Evolutionary conservation across 1,284 basidiomycete species (phyloP).

Genomic region (Phylloporus sp.): DNA sequence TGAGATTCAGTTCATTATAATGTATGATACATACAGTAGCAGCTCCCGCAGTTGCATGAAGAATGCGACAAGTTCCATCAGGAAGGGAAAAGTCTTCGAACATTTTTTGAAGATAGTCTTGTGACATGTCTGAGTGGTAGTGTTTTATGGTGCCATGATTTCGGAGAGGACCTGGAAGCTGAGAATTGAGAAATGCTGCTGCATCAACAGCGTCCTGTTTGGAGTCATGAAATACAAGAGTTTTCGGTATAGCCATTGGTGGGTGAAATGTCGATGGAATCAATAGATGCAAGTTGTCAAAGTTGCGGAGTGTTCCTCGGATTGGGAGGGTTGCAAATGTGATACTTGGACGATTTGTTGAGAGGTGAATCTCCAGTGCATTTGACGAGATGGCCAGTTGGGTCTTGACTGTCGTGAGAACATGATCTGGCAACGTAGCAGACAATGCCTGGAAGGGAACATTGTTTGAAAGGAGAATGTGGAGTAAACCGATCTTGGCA

Average conservation of each 20-base stretch:
- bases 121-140: slow-evolving; percentile 14
- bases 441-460: slow-evolving; percentile 12
- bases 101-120: slow-evolving; percentile 1
- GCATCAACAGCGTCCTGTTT: not conserved
- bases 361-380: not conserved
- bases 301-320: not conserved
- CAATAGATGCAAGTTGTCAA: not conserved
- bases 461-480: not conserved
- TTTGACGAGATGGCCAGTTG: not conserved
- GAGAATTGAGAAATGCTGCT: not conserved
- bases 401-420: not conserved
- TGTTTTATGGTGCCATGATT: not conserved
- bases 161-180: not conserved
- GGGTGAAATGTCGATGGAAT: not conserved
- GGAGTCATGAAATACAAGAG: not conserved
- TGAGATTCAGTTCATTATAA: not conserved
- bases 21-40: not conserved
- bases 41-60: slow-evolving; percentile 6
- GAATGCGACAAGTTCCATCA: not conserved
- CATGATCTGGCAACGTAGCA: not conserved
- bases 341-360: not conserved
- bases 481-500: not conserved
- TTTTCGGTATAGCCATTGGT: not conserved
- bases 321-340: not conserved
- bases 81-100: slow-evolving; percentile 5